Evolutionary conservation across 371 early-diverging fungal species (phyloP), one percentile per base, ranked within the genome.

Genomic region (Entomophthora muscae): DNA sequence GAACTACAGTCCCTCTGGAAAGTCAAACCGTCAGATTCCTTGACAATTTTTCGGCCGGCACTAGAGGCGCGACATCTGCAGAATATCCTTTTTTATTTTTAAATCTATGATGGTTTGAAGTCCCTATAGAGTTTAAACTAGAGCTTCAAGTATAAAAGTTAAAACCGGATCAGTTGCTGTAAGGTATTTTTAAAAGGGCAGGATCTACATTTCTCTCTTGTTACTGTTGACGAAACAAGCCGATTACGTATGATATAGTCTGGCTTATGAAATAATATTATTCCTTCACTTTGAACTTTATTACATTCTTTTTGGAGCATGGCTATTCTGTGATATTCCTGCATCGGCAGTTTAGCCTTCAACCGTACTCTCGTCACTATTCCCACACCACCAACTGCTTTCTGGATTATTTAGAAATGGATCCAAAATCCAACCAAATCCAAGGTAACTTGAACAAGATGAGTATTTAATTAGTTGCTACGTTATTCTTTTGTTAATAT

Each of bases 21-120:
- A 83, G 85, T 65, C 84, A 96, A 66, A 98, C 95, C 3, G 98
- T 98, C 30, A 86, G 98, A n/a, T 98, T 95, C 72, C 83, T 98
- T 64, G 98, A 98, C 74, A 98, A 98, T 77, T 97, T 98, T 70
- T 88, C 89, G 63, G 92, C 89, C 17, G 98, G 98, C 28, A 95
- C 89, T 1, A 87, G 98, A 28, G 98, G 98, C 32, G 91, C 97
- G 1, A 82, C 84, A 1, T 95, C 95, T 22, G 92, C 98, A 28
- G 98, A 98, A 73, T 84, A 78, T 67, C 70, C 68, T 72, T 67
- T 66, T 58, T 33, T 32, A 28, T 27, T 5, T 63, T 42, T 55
- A n/a, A n/a, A n/a, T n/a, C n/a, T n/a, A n/a, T n/a, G n/a, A n/a
- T n/a, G n/a, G n/a, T n/a, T n/a, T n/a, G n/a, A n/a, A n/a, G n/a